Percentiles rank a stretch among this genome's conserved stretches.
Evolutionary conservation across 495 filamentous ascomycete species (phyloP).

Genomic region (Hypoxylon fuscum): DNA sequence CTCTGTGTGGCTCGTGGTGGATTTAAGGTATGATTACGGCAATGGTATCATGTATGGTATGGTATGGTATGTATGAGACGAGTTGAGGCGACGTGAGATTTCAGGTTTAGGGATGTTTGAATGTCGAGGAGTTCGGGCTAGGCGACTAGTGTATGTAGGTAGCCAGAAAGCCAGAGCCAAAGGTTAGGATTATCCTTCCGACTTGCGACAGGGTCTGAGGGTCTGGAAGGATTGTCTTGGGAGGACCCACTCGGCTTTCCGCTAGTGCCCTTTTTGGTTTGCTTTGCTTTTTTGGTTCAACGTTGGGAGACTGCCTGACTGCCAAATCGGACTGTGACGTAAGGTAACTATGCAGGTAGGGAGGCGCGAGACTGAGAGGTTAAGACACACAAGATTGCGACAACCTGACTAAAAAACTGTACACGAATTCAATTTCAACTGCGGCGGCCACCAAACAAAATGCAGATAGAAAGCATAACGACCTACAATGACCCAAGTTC

Average conservation of each 20-base stretch:
- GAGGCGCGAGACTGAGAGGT: background rate
- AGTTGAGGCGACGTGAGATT: conserved; percentile 29
- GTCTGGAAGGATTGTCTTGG: background rate
- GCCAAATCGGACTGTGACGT: conserved; percentile 23
- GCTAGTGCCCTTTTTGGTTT: background rate
- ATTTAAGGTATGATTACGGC: background rate
- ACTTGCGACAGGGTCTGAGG: conserved; percentile 38
- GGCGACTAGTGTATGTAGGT: conserved; percentile 28
- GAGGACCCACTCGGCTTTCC: background rate
- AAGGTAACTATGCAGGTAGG: no score
- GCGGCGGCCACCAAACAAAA: no score
- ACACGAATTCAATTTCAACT: no score
- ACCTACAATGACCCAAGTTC: no score
- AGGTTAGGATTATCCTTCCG: conserved; percentile 29
- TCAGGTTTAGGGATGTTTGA: no score
- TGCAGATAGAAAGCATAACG: no score
- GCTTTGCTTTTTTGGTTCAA: background rate
- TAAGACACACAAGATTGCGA: background rate
- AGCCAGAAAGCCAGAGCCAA: no score
- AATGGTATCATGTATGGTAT: background rate
- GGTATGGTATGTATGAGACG: conserved; percentile 27
- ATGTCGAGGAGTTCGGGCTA: conserved; percentile 31
- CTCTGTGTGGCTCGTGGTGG: conserved; percentile 40
- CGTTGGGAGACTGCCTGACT: no score
- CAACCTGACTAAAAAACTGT: no score